These are phyloP conservation scores for Tardiomyces digboiensis DNA, from an alignment of 1,139 yeast species.

Conservation along the genomic window DNA sequence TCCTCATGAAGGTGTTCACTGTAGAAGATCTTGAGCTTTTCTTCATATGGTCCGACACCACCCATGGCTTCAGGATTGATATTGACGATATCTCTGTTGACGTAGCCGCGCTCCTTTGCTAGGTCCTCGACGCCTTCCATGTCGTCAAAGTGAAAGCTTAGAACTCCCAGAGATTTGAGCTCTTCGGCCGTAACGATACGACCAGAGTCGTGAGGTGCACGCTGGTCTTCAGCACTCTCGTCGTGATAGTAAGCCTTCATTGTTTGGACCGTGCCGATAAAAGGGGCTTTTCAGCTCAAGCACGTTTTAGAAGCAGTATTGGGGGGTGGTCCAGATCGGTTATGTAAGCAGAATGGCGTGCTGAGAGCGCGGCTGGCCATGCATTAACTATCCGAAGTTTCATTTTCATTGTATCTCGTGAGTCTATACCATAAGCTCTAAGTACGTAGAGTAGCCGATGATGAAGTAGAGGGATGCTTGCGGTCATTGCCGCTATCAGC, in stretches of 20 bases:
- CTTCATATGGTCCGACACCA: conserved; percentile 52
- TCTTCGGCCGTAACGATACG: conserved; percentile 37
- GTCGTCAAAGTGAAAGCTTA: conserved; percentile 46
- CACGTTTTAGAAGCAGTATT: too few relatives aligned
- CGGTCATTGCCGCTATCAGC: background rate
- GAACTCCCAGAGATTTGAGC: conserved; percentile 57
- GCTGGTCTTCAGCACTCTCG: conserved; percentile 51
- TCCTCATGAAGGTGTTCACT: conserved; percentile 93
- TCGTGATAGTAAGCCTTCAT: conserved; percentile 69
- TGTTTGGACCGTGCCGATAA: background rate
- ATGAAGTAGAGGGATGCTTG: background rate
- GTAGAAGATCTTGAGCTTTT: conserved; percentile 63
- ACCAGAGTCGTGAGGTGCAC: conserved; percentile 67
- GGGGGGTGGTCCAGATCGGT: too few relatives aligned
- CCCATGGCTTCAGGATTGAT: conserved; percentile 56
- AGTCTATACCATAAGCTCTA: too few relatives aligned
- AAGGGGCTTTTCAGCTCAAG: background rate
- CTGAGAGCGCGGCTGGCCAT: too few relatives aligned
- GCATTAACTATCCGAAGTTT: too few relatives aligned
- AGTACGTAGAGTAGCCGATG: background rate
- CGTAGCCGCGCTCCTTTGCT: conserved; percentile 64
- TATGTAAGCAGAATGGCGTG: too few relatives aligned
- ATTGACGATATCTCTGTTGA: conserved; percentile 65
- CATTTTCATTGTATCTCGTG: too few relatives aligned
- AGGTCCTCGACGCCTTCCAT: conserved; percentile 52